Base-by-base conservation (phyloP, 805 yeast species). In the Pichia occidentalis region DNA sequence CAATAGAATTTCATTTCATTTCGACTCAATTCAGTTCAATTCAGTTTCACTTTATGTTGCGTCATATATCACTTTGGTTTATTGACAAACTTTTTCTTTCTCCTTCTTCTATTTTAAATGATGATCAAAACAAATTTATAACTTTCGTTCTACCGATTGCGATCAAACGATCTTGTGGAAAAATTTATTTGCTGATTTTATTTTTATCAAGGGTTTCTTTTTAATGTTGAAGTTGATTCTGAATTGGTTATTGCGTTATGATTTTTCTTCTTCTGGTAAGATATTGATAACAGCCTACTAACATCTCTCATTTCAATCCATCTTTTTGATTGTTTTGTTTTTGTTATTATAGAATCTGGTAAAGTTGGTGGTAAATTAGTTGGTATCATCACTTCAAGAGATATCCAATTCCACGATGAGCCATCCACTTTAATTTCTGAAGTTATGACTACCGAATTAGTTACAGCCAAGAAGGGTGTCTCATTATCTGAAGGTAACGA, bases 101-200 rank as follows among this genome's bases (percentile, higher is more conserved):
- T 20, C 18, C 7, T 14, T 14, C 7, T 21, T 30, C 9, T 23
- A 17, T 24, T 37, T 51, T 39, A 45, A 25, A 59, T 77, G 85
- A 78, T 77, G 83, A 78, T 71, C 57, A 57, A 58, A 47, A 49
- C 56, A 52, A 53, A 44, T 61, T 59, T 62, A 71, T 85, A 87
- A 90, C 97, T 90, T 90, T 90, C 98, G 97, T 90, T 90, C 98
- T 90, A 81, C 97, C 95, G 96, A 81, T 60, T 65, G 61, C 56
- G 95, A 82, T 84, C 92, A 79, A 80, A 82, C 95, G 92, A 87
- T 84, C 95, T 75, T 86, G 96, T 66, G 94, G 97, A 87, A 53
- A 80, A 60, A 52, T 62, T 56, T 54, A 60, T 51, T 56, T 29
- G 54, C 77, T 70, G 74, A 50, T 37, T 32, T 8, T 9, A 18